A percentile compares a stretch with the other conserved stretches of the same genome.
Evolutionary conservation across 2,329 filamentous ascomycete species (phyloP).

Genomic region (Ustulina deusta): DNA sequence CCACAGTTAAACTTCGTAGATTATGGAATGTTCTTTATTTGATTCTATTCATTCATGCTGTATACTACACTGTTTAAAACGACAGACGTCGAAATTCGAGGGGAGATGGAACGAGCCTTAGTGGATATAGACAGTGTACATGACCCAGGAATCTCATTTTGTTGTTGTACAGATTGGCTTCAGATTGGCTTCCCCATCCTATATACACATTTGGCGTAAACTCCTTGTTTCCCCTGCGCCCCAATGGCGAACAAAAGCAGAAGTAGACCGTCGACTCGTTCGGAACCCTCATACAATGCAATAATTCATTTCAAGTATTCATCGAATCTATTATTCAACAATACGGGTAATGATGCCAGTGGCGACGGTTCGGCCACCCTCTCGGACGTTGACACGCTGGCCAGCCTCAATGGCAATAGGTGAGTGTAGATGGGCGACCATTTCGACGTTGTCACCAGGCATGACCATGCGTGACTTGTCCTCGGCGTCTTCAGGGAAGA

Average conservation of each 20-base stretch:
- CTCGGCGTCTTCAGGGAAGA: conserved; percentile 86
- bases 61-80: conserved; percentile 40
- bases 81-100: conserved; percentile 41
- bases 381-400: conserved; percentile 97
- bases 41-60: conserved; percentile 42
- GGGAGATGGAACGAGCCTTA: conserved; percentile 46
- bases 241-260: conserved; percentile 32
- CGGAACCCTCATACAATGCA: conserved; percentile 40
- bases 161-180: conserved; percentile 46
- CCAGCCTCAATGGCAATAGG: conserved; percentile 90
- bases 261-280: conserved; percentile 43
- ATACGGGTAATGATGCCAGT: conserved; percentile 86
- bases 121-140: conserved; percentile 43
- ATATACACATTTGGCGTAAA: conserved; percentile 44
- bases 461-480: conserved; percentile 82
- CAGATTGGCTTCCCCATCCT: conserved; percentile 41
- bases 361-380: conserved; percentile 91
- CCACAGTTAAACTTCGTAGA: not conserved
- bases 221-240: conserved; percentile 42
- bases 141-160: conserved; percentile 40
- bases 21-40: conserved; percentile 23
- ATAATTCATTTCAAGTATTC: conserved; percentile 31
- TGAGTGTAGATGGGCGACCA: conserved; percentile 87
- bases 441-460: conserved; percentile 99
- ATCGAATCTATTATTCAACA: conserved; percentile 60